These are phyloP conservation scores for Scleromitrula shiraiana DNA, from an alignment of 2,329 filamentous ascomycete genomes.

Conservation along the genomic window DNA sequence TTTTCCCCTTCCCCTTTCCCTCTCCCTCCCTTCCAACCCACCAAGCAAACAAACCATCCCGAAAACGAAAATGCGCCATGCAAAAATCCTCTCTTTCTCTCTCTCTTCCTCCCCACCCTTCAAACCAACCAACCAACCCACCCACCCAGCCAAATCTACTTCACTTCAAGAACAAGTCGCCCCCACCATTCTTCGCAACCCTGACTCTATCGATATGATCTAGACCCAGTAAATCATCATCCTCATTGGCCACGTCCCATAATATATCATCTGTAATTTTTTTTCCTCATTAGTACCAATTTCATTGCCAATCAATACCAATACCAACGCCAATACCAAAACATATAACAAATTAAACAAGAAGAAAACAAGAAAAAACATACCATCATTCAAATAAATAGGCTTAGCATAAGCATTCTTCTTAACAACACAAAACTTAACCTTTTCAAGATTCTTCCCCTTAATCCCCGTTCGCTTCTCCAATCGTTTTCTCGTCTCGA, in stretches of 20 bases:
- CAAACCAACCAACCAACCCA: too few relatives aligned
- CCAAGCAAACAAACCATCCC: too few relatives aligned
- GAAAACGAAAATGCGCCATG: too few relatives aligned
- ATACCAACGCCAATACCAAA: too few relatives aligned
- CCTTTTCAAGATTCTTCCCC: conserved; percentile 97
- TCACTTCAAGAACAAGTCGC: conserved; percentile 51
- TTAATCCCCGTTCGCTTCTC: conserved; percentile 91
- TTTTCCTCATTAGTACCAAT: too few relatives aligned
- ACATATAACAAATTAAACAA: too few relatives aligned
- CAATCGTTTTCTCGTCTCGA: conserved; percentile 87
- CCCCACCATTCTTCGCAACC: conserved; percentile 49
- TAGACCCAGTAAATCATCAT: conserved; percentile 56
- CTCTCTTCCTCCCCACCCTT: too few relatives aligned
- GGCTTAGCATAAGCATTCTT: conserved; percentile 67
- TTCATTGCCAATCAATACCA: too few relatives aligned
- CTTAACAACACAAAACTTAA: conserved; percentile 83
- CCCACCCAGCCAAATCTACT: conserved; percentile 28
- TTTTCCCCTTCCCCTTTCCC: too few relatives aligned
- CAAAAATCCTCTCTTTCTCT: conserved; percentile 14
- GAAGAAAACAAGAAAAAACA: too few relatives aligned
- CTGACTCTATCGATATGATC: conserved; percentile 58
- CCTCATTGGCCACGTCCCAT: conserved; percentile 41
- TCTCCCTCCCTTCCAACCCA: too few relatives aligned
- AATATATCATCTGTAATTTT: conserved; percentile 46
- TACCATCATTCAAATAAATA: conserved; percentile 81